Base-by-base conservation (phyloP, 176 grass and related monocot genomes). In the Triticum timopheevii region DNA sequence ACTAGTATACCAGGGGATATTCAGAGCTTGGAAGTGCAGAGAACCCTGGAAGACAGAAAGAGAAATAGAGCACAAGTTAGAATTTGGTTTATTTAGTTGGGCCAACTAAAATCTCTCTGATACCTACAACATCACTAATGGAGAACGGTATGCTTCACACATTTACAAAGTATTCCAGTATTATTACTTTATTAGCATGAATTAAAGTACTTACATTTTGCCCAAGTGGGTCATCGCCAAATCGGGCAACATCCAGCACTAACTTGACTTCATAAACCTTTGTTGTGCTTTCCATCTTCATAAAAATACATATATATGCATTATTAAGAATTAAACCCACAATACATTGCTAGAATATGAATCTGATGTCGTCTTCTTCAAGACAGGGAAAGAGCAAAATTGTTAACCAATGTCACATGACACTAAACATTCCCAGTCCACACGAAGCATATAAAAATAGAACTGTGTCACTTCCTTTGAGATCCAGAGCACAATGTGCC, bases 261-360 rank as follows among this genome's bases (percentile, higher is more conserved):
- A 95, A 95, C 42, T 88, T 94, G 49, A 88, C 93, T 28, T 84
- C 76, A 86, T 95, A 89, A 67, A 76, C 36, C 47, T 90, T 91
- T 68, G 96, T 65, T 69, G 79, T 61, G 78, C 42, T 84, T 38
- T 76, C 84, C 93, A 98, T 98, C 93, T 98, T 95, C 86, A 90
- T 40, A 68, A 19, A 90, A 67, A n/a, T 31, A 19, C 6, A 50
- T 52, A 38, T 1, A 85, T 64, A 39, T 81, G 49, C 19, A 11
- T 78, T 10, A 75, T 12, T 63, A 63, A 52, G 10, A 8, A 20
- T 22, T 23, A 70, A 76, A 4, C 13, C 6, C 13, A 31, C 7
- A 61, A 74, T 22, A 61, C 35, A 34, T n/a, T 61, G 7, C 54
- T 59, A 59, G 54, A 22, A 59, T 67, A 81, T 22, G 24, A 44